Conservation (phyloP, 345 rosid species). For the Iberis pinnata region DNA sequence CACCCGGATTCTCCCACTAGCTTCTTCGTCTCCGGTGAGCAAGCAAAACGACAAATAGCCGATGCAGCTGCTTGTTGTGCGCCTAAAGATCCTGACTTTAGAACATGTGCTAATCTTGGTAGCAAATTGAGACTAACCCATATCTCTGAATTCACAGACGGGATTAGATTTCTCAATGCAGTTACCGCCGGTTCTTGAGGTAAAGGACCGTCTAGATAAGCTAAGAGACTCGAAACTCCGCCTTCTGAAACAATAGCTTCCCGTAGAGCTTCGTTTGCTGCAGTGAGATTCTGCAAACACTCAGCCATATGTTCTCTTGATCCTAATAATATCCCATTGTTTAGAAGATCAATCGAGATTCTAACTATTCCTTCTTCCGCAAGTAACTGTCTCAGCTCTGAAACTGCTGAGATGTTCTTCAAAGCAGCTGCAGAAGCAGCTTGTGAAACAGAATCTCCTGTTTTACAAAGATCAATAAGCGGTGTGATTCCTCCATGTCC, state of each 20-base stretch:
- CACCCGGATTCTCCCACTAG: conserved; percentile 77
- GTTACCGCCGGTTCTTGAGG: conserved; percentile 83
- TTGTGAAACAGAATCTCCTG: conserved; percentile 74
- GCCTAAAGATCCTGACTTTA: conserved; percentile 65
- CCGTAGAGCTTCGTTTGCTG: conserved; percentile 57
- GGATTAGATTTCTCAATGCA: conserved; percentile 70
- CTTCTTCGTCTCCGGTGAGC: conserved; percentile 60
- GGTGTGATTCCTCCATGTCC: conserved; percentile 83
- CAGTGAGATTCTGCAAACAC: conserved; percentile 89
- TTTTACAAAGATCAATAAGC: conserved; percentile 54
- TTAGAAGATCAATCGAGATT: conserved; percentile 57
- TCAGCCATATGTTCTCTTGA: conserved; percentile 81
- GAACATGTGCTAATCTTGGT: conserved; percentile 64
- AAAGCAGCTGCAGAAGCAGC: conserved; percentile 79
- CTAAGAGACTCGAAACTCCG: conserved; percentile 59
- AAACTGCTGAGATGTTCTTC: conserved; percentile 68
- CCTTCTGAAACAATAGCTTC: conserved; percentile 64
- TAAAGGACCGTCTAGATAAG: conserved; percentile 65
- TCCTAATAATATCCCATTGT: conserved; percentile 65
- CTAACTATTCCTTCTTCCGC: conserved; percentile 74
- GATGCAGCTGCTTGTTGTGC: conserved; percentile 88
- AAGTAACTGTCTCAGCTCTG: conserved; percentile 58
- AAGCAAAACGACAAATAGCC: conserved; percentile 52
- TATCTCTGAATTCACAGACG: conserved; percentile 43
- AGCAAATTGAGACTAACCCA: conserved; percentile 48